phyloP scores from a whole-genome alignment of 164 flowering plant species.

The Chimonanthus salicifolius region DNA sequence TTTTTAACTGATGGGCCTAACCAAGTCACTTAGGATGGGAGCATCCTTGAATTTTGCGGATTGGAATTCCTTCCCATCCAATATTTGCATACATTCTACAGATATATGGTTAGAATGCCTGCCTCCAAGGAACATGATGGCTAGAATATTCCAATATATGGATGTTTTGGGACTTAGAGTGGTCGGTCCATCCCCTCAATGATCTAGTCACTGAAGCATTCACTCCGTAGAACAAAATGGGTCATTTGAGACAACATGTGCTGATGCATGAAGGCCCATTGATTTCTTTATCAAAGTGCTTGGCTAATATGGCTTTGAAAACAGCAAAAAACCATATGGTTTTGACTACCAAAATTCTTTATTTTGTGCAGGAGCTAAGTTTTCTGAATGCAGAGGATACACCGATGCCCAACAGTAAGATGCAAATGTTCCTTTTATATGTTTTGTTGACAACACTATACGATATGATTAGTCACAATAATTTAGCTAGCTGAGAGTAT shows the following conservation, averaged over 20 bases:
- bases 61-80: neutral
- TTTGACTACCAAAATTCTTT: neutral
- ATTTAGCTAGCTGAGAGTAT: neutral
- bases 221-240: neutral
- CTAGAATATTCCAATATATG: too few species aligned
- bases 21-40: neutral
- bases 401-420: conserved; percentile 44
- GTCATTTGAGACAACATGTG: neutral
- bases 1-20: neutral
- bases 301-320: neutral
- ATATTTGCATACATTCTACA: too few species aligned
- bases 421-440: conserved; percentile 1
- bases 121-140: too few species aligned
- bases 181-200: neutral
- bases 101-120: too few species aligned
- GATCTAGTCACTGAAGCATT: neutral
- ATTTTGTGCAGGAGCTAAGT: conserved; percentile 40
- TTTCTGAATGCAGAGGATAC: conserved; percentile 62
- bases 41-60: neutral
- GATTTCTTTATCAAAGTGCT: neutral
- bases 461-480: neutral
- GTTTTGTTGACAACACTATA: neutral
- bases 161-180: too few species aligned
- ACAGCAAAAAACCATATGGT: neutral
- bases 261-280: neutral